Conservation (phyloP, 2,329 filamentous ascomycete genomes). For the Zasmidium angulare region DNA sequence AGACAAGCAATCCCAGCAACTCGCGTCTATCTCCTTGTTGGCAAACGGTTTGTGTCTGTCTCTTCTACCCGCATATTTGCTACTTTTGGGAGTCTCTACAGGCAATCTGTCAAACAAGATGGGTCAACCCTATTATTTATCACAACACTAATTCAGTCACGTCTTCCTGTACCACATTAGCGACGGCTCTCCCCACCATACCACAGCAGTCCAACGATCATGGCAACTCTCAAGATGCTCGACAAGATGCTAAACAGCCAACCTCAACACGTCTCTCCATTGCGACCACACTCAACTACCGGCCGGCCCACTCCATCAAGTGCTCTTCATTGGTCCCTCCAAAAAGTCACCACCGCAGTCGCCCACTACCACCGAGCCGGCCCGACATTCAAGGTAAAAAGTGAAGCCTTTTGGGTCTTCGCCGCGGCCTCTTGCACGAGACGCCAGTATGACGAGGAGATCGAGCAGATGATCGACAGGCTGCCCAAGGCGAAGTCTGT, state of each 20-base stretch:
- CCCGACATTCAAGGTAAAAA: constrained; percentile 4
- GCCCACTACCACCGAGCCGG: constrained; percentile 17
- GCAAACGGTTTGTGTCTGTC: constrained; percentile 1
- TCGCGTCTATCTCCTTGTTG: not conserved
- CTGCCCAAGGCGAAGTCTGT: constrained; percentile 8
- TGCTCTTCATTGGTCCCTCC: constrained; percentile 15
- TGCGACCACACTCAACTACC: not conserved
- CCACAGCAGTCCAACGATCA: not conserved
- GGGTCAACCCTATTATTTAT: not conserved
- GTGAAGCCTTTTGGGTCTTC: constrained; percentile 23
- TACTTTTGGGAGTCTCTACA: not conserved
- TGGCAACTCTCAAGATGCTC: not conserved
- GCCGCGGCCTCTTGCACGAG: constrained; percentile 16
- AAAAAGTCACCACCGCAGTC: constrained; percentile 14
- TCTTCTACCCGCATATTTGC: not conserved
- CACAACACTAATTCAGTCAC: not conserved
- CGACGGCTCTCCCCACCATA: too few relatives aligned
- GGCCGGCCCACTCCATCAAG: not conserved
- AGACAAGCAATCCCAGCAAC: not conserved
- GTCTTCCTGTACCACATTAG: not conserved
- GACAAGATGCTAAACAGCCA: not conserved
- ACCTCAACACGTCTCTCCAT: not conserved
- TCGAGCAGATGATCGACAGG: constrained; percentile 4
- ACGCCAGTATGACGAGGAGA: constrained; percentile 11
- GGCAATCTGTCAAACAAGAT: not conserved